phyloP scores from a whole-genome alignment of 495 filamentous ascomycete genomes.

The Tetracladium setigerum region DNA sequence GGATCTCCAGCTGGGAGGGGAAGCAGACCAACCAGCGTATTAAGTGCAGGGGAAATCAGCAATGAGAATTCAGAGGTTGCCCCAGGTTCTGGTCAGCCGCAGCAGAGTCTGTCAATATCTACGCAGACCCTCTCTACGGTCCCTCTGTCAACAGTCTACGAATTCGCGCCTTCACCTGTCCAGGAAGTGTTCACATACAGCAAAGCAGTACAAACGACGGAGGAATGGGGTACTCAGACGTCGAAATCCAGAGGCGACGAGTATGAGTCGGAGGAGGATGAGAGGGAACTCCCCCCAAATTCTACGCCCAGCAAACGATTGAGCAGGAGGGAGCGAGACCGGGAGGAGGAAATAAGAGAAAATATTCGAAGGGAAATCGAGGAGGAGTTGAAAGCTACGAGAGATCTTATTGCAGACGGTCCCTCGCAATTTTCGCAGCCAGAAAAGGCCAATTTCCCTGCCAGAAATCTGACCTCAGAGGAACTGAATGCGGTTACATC shows the following conservation, averaged over 20 bases:
- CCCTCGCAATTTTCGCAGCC: conserved; percentile 28
- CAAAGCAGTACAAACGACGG: conserved; percentile 85
- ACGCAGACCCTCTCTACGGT: conserved; percentile 64
- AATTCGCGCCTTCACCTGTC: conserved; percentile 63
- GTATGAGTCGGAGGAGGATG: conserved; percentile 45
- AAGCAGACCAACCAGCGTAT: conserved; percentile 77
- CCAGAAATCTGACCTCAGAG: conserved; percentile 73
- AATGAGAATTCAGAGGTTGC: conserved; percentile 55
- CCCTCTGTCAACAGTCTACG: conserved; percentile 63
- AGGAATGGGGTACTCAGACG: conserved; percentile 50
- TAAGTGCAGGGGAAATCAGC: conserved; percentile 68
- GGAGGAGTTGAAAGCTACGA: conserved; percentile 71
- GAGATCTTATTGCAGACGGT: conserved; percentile 47
- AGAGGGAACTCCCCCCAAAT: conserved; percentile 25
- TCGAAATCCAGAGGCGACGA: conserved; percentile 39
- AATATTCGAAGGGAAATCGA: conserved; percentile 85
- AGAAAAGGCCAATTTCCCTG: conserved; percentile 56
- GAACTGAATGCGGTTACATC: conserved; percentile 87
- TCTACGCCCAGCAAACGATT: conserved; percentile 53
- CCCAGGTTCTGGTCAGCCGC: conserved; percentile 29
- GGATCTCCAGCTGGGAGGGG: conserved; percentile 56
- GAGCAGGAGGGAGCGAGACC: conserved; percentile 67
- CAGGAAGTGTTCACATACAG: conserved; percentile 87
- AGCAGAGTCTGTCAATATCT: conserved; percentile 33
- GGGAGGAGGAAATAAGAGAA: conserved; percentile 82